These are phyloP conservation scores for Lachnellula arida DNA, from an alignment of 2,329 filamentous ascomycete species.

Conservation along the genomic window DNA sequence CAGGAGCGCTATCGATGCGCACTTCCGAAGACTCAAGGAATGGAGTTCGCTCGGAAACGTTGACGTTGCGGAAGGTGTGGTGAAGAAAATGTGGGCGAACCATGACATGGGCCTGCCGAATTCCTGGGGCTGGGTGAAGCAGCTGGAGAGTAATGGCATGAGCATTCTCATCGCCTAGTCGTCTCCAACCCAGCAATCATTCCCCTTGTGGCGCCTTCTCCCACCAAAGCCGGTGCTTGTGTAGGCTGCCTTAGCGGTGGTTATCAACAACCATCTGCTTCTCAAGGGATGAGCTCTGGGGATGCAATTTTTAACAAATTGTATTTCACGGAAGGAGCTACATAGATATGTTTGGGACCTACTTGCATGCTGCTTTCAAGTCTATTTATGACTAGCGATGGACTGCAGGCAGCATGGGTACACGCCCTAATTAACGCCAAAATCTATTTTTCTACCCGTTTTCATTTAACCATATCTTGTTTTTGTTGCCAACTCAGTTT, in stretches of 20 bases:
- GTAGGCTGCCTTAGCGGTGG: not conserved
- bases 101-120: slow-evolving; percentile 9
- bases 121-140: slow-evolving; percentile 22
- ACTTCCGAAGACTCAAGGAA: slow-evolving; percentile 15
- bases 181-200: not conserved
- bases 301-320: not conserved
- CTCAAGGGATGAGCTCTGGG: not conserved
- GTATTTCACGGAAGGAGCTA: not conserved
- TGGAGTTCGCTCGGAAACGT: slow-evolving; percentile 23
- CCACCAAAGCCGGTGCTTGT: not conserved
- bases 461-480: no score
- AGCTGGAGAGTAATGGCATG: slow-evolving; percentile 10
- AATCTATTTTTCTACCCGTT: no score
- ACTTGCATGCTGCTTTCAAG: not conserved
- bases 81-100: slow-evolving; percentile 18
- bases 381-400: not conserved
- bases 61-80: slow-evolving; percentile 9
- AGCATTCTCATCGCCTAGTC: slow-evolving; percentile 18
- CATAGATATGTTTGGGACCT: not conserved
- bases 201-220: not conserved
- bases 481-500: no score
- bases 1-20: slow-evolving; percentile 1
- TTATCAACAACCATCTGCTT: not conserved
- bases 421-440: not conserved
- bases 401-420: not conserved